A percentile compares a stretch with the other conserved stretches of the same genome.
Evolutionary conservation across 129 eudicot genomes (phyloP).

Genomic region (Logfia minima): DNA sequence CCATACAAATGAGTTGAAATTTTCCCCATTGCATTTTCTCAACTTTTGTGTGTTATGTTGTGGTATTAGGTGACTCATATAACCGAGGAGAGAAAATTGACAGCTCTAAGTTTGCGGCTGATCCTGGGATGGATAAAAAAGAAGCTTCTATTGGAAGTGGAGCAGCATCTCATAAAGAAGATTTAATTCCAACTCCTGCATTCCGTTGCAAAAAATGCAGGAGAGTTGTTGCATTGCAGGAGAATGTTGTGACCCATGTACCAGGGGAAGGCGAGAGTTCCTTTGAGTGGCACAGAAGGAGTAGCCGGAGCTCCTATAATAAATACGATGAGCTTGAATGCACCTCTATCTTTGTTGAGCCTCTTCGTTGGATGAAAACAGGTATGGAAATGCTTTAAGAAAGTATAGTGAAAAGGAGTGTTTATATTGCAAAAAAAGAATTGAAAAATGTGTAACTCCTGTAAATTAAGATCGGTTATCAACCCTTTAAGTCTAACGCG

Average conservation of each 20-base stretch:
- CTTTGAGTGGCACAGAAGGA: slow-evolving; percentile 86
- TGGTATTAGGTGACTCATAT: slow-evolving; percentile 72
- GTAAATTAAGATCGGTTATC: background rate
- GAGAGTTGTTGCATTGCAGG: slow-evolving; percentile 83
- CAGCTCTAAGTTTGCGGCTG: slow-evolving; percentile 80
- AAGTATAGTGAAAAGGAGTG: background rate
- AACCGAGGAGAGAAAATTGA: slow-evolving; percentile 89
- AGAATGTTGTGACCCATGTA: slow-evolving; percentile 68
- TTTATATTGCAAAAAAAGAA: background rate
- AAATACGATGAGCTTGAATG: slow-evolving; percentile 66
- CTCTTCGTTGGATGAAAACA: slow-evolving; percentile 95
- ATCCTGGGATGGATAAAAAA: slow-evolving; percentile 68
- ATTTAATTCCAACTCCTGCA: slow-evolving; percentile 43
- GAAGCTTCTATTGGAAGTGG: slow-evolving; percentile 39
- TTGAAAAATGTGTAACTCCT: background rate
- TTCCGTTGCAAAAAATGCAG: slow-evolving; percentile 93
- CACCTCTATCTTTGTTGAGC: slow-evolving; percentile 93
- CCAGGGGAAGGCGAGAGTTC: slow-evolving; percentile 94
- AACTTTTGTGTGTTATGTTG: background rate
- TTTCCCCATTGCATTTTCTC: background rate
- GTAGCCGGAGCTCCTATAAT: slow-evolving; percentile 50
- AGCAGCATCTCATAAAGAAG: slow-evolving; percentile 38
- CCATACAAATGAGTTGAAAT: background rate
- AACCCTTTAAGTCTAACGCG: background rate
- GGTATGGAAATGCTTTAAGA: slow-evolving; percentile 37